Conservation (phyloP, 2,329 filamentous ascomycete species). For the Lecanoromycetidae sp. region DNA sequence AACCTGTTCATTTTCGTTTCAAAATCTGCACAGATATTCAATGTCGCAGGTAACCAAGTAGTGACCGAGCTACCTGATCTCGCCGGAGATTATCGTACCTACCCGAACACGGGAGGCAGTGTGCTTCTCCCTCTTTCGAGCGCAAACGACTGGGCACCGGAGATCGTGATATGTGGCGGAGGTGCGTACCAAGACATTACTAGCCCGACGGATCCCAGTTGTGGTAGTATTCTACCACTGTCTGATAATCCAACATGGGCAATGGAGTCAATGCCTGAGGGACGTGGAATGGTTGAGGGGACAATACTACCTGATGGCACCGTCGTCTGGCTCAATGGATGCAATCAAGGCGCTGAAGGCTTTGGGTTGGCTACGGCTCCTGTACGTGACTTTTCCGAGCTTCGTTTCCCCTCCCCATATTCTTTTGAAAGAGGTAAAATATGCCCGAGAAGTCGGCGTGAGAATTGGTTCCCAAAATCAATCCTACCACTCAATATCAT, state of each 20-base stretch:
- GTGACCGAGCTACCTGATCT: slow-evolving; percentile 40
- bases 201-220: slow-evolving; percentile 47
- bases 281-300: slow-evolving; percentile 48
- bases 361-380: slow-evolving; percentile 46
- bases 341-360: slow-evolving; percentile 45
- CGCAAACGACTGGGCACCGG: slow-evolving; percentile 40
- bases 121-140: slow-evolving; percentile 44
- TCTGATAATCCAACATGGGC: slow-evolving; percentile 40
- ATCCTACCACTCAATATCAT: too few species aligned
- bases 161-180: slow-evolving; percentile 47
- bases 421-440: too few species aligned
- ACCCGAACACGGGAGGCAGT: slow-evolving; percentile 49
- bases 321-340: slow-evolving; percentile 48
- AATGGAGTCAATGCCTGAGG: slow-evolving; percentile 47
- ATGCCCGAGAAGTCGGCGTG: too few species aligned
- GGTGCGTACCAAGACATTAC: slow-evolving; percentile 48
- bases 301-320: slow-evolving; percentile 49
- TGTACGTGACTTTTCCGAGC: too few species aligned
- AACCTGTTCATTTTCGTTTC: slow-evolving; percentile 45
- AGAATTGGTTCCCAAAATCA: too few species aligned
- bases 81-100: slow-evolving; percentile 45
- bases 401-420: too few species aligned
- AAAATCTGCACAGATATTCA: slow-evolving; percentile 46
- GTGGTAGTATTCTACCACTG: slow-evolving; percentile 44
- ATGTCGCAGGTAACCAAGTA: slow-evolving; percentile 35